Conservation (phyloP, 139 green algal genomes). For the Chlamydomonas sp. region DNA sequence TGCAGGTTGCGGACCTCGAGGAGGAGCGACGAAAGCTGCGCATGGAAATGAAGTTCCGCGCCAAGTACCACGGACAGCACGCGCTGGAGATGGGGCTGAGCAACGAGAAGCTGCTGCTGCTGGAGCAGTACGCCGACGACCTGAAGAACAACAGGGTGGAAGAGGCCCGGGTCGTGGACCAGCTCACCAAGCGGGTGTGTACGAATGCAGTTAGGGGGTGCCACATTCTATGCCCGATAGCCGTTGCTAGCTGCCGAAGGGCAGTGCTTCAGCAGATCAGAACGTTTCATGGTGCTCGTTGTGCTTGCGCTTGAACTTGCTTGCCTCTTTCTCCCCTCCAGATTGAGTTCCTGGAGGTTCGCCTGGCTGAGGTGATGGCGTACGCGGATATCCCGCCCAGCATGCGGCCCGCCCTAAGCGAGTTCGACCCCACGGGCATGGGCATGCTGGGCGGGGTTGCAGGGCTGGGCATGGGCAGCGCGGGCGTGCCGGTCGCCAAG, state of each 20-base stretch:
- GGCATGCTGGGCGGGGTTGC: neutral
- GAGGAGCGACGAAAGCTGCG: conserved; percentile 79
- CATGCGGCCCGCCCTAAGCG: conserved; percentile 65
- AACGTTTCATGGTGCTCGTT: neutral
- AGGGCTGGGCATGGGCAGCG: neutral
- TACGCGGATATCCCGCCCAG: conserved; percentile 72
- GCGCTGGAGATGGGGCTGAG: conserved; percentile 71
- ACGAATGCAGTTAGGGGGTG: neutral
- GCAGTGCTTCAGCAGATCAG: neutral
- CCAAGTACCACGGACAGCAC: conserved; percentile 78
- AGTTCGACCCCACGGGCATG: conserved; percentile 50
- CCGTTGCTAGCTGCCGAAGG: neutral
- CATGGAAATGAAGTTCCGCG: conserved; percentile 80
- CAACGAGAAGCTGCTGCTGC: conserved; percentile 70
- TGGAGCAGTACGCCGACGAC: conserved; percentile 77
- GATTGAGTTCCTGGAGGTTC: conserved; percentile 72
- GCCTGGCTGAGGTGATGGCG: conserved; percentile 68
- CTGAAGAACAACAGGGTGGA: conserved; percentile 61
- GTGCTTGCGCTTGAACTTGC: neutral
- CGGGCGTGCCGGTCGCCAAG: neutral
- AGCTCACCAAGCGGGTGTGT: conserved; percentile 67
- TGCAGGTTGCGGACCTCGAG: conserved; percentile 75
- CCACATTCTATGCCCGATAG: neutral
- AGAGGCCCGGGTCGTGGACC: conserved; percentile 65
- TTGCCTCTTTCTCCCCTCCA: conserved; percentile 20